Conservation (phyloP, 148 eudicot genomes). For the Rhododendron mucronatum region DNA sequence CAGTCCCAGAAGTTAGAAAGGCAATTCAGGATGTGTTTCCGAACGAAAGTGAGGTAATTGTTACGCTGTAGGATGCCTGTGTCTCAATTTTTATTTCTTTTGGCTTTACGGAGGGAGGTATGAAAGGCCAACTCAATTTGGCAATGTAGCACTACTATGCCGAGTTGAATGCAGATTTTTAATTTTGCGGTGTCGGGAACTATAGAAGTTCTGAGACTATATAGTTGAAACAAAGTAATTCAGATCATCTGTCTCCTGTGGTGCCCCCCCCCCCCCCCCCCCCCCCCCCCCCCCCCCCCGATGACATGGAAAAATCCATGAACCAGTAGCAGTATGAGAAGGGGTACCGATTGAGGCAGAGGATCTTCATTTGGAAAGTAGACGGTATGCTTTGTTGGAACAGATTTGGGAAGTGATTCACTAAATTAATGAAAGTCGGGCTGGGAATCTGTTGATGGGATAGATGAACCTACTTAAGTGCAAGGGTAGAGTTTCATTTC, state of each 20-base stretch:
- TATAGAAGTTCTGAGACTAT: not conserved
- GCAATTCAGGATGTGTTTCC: slow-evolving; percentile 61
- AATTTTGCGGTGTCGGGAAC: not conserved
- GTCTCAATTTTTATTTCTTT: no score
- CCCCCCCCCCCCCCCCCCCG: not conserved
- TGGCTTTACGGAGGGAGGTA: no score
- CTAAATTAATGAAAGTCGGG: not conserved
- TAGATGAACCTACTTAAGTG: not conserved
- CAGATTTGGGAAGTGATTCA: not conserved
- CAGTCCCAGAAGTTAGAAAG: slow-evolving; percentile 61
- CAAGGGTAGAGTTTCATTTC: not conserved
- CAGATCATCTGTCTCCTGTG: not conserved
- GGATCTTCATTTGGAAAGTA: not conserved
- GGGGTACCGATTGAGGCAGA: not conserved
- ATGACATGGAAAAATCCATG: not conserved
- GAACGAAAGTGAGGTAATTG: slow-evolving; percentile 72
- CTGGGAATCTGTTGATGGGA: not conserved
- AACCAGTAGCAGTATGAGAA: not conserved
- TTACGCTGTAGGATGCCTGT: not conserved
- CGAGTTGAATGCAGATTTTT: not conserved
- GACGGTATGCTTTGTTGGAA: not conserved
- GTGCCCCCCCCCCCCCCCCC: not conserved
- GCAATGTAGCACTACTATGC: not conserved
- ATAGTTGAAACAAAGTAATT: not conserved
- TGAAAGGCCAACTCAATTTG: not conserved